Conservation (phyloP, 2,329 filamentous ascomycete species). For the Parascedosporium putredinis region DNA sequence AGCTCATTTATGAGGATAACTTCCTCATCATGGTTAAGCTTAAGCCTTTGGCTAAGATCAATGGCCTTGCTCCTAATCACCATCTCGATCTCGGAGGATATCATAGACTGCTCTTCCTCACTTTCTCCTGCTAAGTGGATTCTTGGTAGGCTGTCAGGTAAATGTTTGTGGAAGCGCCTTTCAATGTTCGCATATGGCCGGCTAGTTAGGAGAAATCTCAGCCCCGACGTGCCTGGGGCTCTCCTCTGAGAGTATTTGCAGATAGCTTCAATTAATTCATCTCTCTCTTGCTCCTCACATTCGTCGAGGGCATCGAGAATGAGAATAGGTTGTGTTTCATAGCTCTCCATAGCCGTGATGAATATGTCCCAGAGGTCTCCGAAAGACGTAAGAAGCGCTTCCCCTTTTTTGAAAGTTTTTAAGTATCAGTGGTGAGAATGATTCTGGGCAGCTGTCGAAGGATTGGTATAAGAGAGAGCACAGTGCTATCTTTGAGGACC, state of each 20-base stretch:
- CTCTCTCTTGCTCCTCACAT: constrained; percentile 17
- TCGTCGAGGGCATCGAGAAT: constrained; percentile 32
- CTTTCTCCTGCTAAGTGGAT: constrained; percentile 14
- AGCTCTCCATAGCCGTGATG: constrained; percentile 9
- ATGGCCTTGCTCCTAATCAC: constrained; percentile 11
- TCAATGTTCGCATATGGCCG: constrained; percentile 19
- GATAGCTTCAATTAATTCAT: not conserved
- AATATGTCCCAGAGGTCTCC: constrained; percentile 22
- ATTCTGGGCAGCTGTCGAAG: constrained; percentile 15
- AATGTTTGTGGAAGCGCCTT: constrained; percentile 12
- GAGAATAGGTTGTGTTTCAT: constrained; percentile 19
- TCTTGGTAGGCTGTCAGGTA: constrained; percentile 7
- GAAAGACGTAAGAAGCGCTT: constrained; percentile 15
- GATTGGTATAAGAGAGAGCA: constrained; percentile 27
- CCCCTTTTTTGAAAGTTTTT: constrained; percentile 11
- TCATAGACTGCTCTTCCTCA: constrained; percentile 10
- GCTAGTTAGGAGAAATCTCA: constrained; percentile 28
- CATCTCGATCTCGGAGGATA: constrained; percentile 14
- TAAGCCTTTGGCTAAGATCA: constrained; percentile 9
- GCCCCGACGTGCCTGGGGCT: not conserved
- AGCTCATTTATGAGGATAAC: not conserved
- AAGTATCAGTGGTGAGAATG: constrained; percentile 15
- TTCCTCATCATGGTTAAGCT: constrained; percentile 10
- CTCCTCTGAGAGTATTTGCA: not conserved
- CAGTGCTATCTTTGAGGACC: constrained; percentile 18